Evolutionary conservation across 2,329 filamentous ascomycete species (phyloP).

Genomic region (Zasmidium angulare): DNA sequence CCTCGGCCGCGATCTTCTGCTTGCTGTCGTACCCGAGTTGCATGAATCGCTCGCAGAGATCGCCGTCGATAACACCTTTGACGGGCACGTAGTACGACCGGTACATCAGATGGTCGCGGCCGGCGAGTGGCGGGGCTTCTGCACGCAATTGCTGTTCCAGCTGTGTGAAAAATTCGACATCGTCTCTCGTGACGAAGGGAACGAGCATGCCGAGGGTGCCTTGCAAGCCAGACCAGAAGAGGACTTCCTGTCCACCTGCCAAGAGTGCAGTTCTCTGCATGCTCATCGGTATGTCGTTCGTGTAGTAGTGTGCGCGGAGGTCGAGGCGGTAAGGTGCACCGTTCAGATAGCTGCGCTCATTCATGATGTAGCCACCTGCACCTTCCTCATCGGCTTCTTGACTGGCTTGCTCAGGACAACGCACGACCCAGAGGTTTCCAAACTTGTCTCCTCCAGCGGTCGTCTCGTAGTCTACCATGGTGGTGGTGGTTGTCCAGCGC

Average conservation of each 20-base stretch:
- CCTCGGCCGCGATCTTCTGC: conserved; percentile 87
- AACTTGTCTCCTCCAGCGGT: conserved; percentile 96
- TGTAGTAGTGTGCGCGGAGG: conserved; percentile 83
- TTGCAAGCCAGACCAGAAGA: conserved; percentile 92
- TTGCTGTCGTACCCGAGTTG: conserved; percentile 84
- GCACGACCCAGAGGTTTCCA: conserved; percentile 90
- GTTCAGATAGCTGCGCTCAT: conserved; percentile 86
- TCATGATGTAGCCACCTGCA: conserved; percentile 83
- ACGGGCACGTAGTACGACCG: conserved; percentile 93
- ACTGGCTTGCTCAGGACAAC: conserved; percentile 81
- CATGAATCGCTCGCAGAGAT: conserved; percentile 90
- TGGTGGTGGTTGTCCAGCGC: conserved; percentile 84
- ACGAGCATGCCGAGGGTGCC: conserved; percentile 92
- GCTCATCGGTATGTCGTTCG: conserved; percentile 88
- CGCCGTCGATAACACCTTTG: conserved; percentile 95
- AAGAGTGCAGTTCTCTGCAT: conserved; percentile 87
- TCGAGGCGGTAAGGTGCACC: conserved; percentile 82
- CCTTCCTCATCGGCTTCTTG: conserved; percentile 91
- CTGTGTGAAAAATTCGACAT: conserved; percentile 96
- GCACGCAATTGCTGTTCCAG: conserved; percentile 84
- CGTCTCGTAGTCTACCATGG: conserved; percentile 98
- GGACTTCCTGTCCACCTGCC: conserved; percentile 84
- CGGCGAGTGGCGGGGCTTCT: conserved; percentile 84
- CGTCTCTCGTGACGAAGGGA: conserved; percentile 86
- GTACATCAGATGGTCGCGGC: conserved; percentile 93